Evolutionary conservation across 805 yeast genomes (phyloP), one percentile per base, ranked within the genome.

Genomic region (Metschnikowia noctiluminum): DNA sequence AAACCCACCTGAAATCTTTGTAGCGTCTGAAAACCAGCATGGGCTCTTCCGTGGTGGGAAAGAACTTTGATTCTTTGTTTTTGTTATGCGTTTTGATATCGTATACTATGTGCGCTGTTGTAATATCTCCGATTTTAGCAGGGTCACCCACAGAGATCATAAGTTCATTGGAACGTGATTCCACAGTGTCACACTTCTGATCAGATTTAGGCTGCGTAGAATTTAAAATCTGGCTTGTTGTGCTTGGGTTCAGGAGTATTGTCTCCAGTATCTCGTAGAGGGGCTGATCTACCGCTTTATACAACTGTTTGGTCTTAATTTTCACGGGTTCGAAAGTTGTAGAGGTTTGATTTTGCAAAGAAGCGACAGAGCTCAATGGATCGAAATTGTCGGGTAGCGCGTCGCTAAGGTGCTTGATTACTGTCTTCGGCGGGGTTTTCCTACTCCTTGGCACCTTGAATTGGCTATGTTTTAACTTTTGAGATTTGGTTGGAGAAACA

Each of bases 1-100:
- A 92, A 11, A 94, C 74, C 98, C 98, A 92, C 52, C 96, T 73
- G 67, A 94, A 92, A 65, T 94, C 99, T 45, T 84, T 81, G 66
- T 92, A 94, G 55, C 99, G 78, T 62, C 99, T 76, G 6, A 89
- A 79, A 0, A 91, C 97, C 6, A 55, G 49, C 11, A 51, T 46
- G 8, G 47, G 50, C 12, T 51, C 49, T 5, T 35, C 27, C 2
- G 48, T 27, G 16, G 28, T 36, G 2, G 62, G 58, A 32, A 56
- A 58, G 49, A 46, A 60, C 49, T 52, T 56, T 12, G 71, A 52
- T 4, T 69, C 57, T 0, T 67, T 65, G 11, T 79, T 76, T 43
- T 74, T 71, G 8, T 88, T 77, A 43, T 67, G 76, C 13, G 95
- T 81, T 32, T 78, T 78, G 21, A 94, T 88, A 2, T 86, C 79